A percentile compares a stretch with the other conserved stretches of the same genome.
These are phyloP conservation scores for Penicillium thymicola DNA, from an alignment of 2,329 filamentous ascomycete genomes.

Conservation along the genomic window DNA sequence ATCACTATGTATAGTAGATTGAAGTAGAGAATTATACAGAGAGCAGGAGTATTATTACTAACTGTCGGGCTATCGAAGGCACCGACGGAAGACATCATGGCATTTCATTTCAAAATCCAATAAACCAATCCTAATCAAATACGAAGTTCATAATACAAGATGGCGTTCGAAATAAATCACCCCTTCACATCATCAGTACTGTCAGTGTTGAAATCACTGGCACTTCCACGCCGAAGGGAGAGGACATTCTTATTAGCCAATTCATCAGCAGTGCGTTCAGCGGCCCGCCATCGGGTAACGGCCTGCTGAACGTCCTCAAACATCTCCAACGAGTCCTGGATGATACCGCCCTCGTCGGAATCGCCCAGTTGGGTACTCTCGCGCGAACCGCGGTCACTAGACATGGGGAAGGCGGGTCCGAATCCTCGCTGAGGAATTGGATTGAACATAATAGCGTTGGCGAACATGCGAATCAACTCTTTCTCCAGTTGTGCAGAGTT, in stretches of 20 bases:
- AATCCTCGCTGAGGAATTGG: constrained; percentile 72
- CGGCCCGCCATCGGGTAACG: constrained; percentile 70
- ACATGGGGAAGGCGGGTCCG: constrained; percentile 58
- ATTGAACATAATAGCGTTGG: constrained; percentile 98
- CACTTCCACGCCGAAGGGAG: constrained; percentile 36
- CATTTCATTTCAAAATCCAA: constrained; percentile 7
- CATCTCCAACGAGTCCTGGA: constrained; percentile 85
- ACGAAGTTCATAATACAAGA: constrained; percentile 18
- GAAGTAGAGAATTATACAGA: not conserved
- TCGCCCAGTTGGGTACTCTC: constrained; percentile 56
- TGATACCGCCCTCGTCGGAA: constrained; percentile 78
- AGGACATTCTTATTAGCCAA: constrained; percentile 37
- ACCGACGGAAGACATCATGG: constrained; percentile 7
- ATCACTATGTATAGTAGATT: too few relatives aligned
- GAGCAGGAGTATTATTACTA: constrained; percentile 7
- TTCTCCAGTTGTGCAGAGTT: constrained; percentile 91
- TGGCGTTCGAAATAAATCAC: constrained; percentile 9
- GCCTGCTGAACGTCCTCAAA: constrained; percentile 80
- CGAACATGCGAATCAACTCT: constrained; percentile 93
- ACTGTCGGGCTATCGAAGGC: constrained; percentile 10
- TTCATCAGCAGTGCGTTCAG: constrained; percentile 53
- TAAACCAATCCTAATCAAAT: constrained; percentile 18
- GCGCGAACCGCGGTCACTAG: constrained; percentile 39
- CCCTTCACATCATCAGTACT: constrained; percentile 36
- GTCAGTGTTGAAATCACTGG: constrained; percentile 38